Evolutionary conservation across 2,329 filamentous ascomycete species (phyloP).

Genomic region (Helminthosporium solani): DNA sequence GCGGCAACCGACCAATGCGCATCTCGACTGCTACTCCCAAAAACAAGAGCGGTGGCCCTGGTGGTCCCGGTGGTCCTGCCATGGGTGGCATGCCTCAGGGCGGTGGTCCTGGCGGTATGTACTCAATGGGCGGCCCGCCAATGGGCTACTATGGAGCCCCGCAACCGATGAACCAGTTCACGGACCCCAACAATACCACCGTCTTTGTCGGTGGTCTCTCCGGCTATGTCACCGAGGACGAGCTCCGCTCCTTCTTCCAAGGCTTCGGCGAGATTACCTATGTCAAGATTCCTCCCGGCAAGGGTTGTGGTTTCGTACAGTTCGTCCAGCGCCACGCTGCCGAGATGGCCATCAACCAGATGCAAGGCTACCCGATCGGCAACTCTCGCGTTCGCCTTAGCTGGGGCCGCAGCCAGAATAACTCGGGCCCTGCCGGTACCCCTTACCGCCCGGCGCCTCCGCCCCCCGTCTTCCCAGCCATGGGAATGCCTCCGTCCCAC

Average conservation of each 20-base stretch:
- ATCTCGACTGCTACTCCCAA: slow-evolving; percentile 98
- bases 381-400: slow-evolving; percentile 97
- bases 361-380: slow-evolving; percentile 99
- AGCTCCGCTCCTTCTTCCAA: slow-evolving; percentile 99
- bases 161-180: slow-evolving; percentile 98
- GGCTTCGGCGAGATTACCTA: slow-evolving; percentile 99
- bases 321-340: slow-evolving; percentile 98
- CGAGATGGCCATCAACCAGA: slow-evolving; percentile 99
- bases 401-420: slow-evolving; percentile 98
- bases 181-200: slow-evolving; percentile 98
- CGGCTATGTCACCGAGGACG: slow-evolving; percentile 97
- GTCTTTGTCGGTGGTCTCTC: slow-evolving; percentile 97
- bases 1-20: slow-evolving; percentile 96
- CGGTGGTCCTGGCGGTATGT: slow-evolving; percentile 60
- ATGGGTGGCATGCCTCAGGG: slow-evolving; percentile 44
- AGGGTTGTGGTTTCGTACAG: slow-evolving; percentile 98
- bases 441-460: slow-evolving; percentile 93
- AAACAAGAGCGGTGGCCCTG: slow-evolving; percentile 68
- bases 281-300: slow-evolving; percentile 98
- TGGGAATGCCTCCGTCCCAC: slow-evolving; percentile 65
- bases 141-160: slow-evolving; percentile 65
- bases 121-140: slow-evolving; percentile 68
- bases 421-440: slow-evolving; percentile 92
- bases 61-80: slow-evolving; percentile 52
- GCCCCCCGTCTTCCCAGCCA: slow-evolving; percentile 69